Evolutionary conservation across 352 stramenopile species (phyloP).

Genomic region (Blastocystis sp.): DNA sequence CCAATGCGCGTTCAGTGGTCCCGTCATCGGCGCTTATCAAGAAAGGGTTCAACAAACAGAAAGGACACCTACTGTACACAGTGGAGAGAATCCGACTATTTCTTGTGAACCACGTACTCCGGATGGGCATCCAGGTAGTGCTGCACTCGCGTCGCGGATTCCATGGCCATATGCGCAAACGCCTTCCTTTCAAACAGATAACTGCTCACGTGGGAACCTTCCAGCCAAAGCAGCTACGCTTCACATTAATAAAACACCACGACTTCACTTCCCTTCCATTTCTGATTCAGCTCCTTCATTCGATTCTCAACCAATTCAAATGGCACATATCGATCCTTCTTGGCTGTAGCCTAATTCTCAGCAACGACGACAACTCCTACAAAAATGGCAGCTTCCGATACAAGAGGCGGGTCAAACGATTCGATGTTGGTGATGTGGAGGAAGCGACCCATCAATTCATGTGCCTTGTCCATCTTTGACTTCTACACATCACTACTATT

Average conservation of each 20-base stretch:
- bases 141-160: slow-evolving; percentile 44
- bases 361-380: not conserved
- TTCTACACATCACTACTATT: slow-evolving; percentile 23
- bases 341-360: slow-evolving; percentile 47
- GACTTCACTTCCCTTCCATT: slow-evolving; percentile 54
- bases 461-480: slow-evolving; percentile 61
- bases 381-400: slow-evolving; percentile 59
- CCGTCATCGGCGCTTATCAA: too few relatives aligned
- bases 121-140: slow-evolving; percentile 45
- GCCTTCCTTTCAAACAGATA: slow-evolving; percentile 66
- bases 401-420: slow-evolving; percentile 42
- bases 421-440: slow-evolving; percentile 60
- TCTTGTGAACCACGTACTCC: not conserved
- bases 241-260: not conserved
- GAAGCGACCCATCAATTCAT: slow-evolving; percentile 65
- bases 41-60: too few relatives aligned
- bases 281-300: slow-evolving; percentile 56
- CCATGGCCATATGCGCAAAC: slow-evolving; percentile 54
- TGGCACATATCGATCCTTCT: slow-evolving; percentile 55
- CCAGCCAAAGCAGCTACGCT: slow-evolving; percentile 16
- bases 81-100: too few relatives aligned
- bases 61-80: too few relatives aligned
- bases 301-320: slow-evolving; percentile 64
- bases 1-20: too few relatives aligned
- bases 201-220: slow-evolving; percentile 59